Evolutionary conservation across 2,329 filamentous ascomycete genomes (phyloP).

Genomic region (Penicillium rolfsii): DNA sequence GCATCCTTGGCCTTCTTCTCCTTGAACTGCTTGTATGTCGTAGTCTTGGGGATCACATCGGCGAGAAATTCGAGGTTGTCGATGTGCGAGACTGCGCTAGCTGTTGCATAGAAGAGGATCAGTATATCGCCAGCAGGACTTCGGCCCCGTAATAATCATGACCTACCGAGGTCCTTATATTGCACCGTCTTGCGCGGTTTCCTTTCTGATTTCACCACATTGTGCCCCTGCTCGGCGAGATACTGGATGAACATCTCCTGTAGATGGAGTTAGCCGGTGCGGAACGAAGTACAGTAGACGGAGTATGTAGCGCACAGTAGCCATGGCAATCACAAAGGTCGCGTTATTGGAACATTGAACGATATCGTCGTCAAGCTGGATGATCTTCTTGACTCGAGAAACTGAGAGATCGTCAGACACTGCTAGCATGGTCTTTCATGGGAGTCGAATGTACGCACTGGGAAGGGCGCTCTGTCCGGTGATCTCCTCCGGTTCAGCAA

Average conservation of each 20-base stretch:
- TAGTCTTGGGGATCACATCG: slow-evolving; percentile 86
- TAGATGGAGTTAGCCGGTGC: slow-evolving; percentile 12
- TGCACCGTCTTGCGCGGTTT: slow-evolving; percentile 94
- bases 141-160: neutral
- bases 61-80: slow-evolving; percentile 95
- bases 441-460: slow-evolving; percentile 59
- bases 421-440: neutral
- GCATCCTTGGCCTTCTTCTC: slow-evolving; percentile 55
- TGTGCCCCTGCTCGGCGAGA: slow-evolving; percentile 80
- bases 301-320: slow-evolving; percentile 63
- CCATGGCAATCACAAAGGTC: slow-evolving; percentile 89
- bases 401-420: slow-evolving; percentile 59
- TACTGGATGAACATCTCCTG: slow-evolving; percentile 96
- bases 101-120: slow-evolving; percentile 49
- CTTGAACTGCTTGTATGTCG: slow-evolving; percentile 78
- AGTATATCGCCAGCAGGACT: neutral
- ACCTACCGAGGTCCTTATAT: slow-evolving; percentile 85
- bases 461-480: slow-evolving; percentile 85
- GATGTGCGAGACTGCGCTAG: slow-evolving; percentile 80
- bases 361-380: slow-evolving; percentile 84
- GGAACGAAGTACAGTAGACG: slow-evolving; percentile 13
- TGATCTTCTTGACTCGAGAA: slow-evolving; percentile 93
- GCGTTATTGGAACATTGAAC: slow-evolving; percentile 88
- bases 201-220: slow-evolving; percentile 84
- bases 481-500: slow-evolving; percentile 79